A percentile compares a stretch with the other conserved stretches of the same genome.
These are phyloP conservation scores for Aureobasidium sp. DNA, from an alignment of 2,329 filamentous ascomycete genomes.

Conservation along the genomic window DNA sequence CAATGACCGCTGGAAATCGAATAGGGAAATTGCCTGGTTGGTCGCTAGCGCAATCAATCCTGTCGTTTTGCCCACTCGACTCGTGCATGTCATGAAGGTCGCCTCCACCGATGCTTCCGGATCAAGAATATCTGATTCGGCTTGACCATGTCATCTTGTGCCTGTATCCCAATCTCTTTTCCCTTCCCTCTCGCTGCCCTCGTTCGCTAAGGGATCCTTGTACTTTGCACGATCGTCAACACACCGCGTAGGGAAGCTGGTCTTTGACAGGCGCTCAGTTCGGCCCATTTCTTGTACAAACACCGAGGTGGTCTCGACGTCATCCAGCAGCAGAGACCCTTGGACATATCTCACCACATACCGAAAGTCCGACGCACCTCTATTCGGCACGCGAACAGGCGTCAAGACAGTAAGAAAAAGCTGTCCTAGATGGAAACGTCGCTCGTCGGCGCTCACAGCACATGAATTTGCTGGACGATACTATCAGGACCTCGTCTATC, in stretches of 20 bases:
- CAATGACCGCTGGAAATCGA: background rate
- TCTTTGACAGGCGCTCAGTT: background rate
- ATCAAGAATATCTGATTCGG: background rate
- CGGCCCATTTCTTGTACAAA: background rate
- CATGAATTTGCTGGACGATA: slow-evolving; percentile 12
- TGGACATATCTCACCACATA: background rate
- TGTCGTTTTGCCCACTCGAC: background rate
- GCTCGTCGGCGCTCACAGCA: background rate
- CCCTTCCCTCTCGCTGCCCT: background rate
- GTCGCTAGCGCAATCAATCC: background rate
- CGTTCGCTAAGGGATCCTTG: background rate
- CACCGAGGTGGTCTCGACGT: slow-evolving; percentile 13
- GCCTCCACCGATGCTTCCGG: slow-evolving; percentile 6
- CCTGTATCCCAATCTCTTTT: background rate
- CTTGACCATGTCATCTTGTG: background rate
- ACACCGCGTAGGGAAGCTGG: background rate
- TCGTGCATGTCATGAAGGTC: slow-evolving; percentile 14
- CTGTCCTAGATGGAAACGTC: background rate
- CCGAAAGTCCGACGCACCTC: background rate
- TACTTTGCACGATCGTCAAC: background rate
- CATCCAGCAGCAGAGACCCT: slow-evolving; percentile 6
- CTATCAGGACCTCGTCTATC: background rate
- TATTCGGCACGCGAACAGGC: background rate
- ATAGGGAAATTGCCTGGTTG: background rate
- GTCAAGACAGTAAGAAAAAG: background rate